Evolutionary conservation across 2,329 filamentous ascomycete genomes (phyloP).

Genomic region (Didymella segeticola): DNA sequence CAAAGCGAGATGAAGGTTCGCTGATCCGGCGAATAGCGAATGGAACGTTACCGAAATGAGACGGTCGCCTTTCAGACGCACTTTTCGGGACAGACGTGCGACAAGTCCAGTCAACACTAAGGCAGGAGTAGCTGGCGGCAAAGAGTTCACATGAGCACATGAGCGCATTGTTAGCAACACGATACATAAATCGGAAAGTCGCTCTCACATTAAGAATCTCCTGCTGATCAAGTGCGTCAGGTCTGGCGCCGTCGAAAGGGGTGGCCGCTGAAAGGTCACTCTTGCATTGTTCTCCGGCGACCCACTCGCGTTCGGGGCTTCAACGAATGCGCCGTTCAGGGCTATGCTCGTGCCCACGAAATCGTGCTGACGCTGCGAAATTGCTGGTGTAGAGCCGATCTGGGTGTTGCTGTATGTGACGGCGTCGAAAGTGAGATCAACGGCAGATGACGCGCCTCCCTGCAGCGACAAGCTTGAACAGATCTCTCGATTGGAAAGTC

Average conservation of each 20-base stretch:
- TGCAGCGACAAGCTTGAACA: no score
- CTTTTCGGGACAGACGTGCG: conserved; percentile 22
- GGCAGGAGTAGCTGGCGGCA: neutral
- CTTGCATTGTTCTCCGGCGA: neutral
- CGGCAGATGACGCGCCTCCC: neutral
- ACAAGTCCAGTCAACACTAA: conserved; percentile 17
- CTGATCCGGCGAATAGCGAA: conserved; percentile 19
- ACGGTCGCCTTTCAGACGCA: conserved; percentile 22
- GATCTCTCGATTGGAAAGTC: no score
- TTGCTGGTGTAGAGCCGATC: neutral
- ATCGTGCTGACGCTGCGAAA: neutral
- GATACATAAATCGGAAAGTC: neutral
- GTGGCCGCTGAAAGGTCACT: neutral
- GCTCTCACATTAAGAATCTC: neutral
- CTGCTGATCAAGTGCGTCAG: neutral
- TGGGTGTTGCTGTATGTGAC: neutral
- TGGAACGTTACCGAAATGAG: conserved; percentile 22
- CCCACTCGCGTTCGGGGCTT: neutral
- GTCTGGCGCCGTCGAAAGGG: neutral
- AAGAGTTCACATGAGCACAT: neutral
- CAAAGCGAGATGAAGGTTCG: conserved; percentile 17
- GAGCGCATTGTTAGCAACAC: neutral
- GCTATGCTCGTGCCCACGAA: neutral
- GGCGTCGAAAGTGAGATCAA: neutral
- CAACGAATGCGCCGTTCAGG: neutral